Evolutionary conservation across 2,329 filamentous ascomycete species (phyloP), one percentile per base, ranked within the genome.

Genomic region (Sphaerulina musiva): DNA sequence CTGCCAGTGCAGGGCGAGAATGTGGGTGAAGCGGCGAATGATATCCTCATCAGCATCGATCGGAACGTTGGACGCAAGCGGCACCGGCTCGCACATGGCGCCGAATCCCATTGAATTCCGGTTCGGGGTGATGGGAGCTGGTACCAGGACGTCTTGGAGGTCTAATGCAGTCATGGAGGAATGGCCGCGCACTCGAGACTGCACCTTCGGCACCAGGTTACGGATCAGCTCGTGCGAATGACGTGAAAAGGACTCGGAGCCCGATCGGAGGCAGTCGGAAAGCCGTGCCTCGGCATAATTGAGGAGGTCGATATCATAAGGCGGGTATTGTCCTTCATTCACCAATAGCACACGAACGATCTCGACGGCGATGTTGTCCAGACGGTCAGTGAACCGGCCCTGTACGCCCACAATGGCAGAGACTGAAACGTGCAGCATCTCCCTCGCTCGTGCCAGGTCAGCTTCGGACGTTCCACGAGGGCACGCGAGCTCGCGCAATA

Each of bases 1-100:
- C 46, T 88, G 81, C 90, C 91, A 96, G 71, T 96, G 90, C 23
- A 97, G 74, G 5, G 93, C 78, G 11, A 87, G 83, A 43, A 96
- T 82, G 66, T 96, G 92, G 5, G 89, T 85, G 48, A 95, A 78
- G 44, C 88, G 83, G 43, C 84, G 85, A 1, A 88, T 83, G 69
- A 95, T 81, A 55, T 89, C 84, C 23, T 66, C 62, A 29, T 68
- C 64, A 3, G 64, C 59, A 52, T 69, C 67, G 17, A 54, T 61
- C 31, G 53, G 57, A 41, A 39, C 56, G 17, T 48, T 34, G 32
- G 48, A 44, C 6, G 42, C 48, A 23, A 47, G 46, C 4, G 54
- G 47, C 3, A 51, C 50, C n/a, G 64, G 62, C 23, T 63, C 61
- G 46, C 61, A 60, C 6, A 68, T 57, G 1, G 63, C 66, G 26